A percentile compares a stretch with the other conserved stretches of the same genome.
phyloP scores from a whole-genome alignment of 345 rosid species.

The Corchorus olitorius region DNA sequence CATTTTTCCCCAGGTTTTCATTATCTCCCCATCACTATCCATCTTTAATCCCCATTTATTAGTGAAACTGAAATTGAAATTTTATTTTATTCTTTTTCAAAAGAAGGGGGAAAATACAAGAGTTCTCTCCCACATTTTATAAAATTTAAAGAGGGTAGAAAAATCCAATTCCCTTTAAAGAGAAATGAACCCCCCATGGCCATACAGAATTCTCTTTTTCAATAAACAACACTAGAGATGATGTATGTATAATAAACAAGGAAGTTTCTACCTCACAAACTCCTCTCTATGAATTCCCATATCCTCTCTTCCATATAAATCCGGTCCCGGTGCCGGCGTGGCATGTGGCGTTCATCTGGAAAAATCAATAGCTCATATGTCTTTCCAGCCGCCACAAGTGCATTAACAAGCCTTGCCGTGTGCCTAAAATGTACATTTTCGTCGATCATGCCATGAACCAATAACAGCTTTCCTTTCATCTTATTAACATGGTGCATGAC shows the following conservation, averaged over 20 bases:
- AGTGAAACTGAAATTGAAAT: no score
- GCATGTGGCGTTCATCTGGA: slow-evolving; percentile 93
- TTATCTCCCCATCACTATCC: no score
- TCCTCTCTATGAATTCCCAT: slow-evolving; percentile 82
- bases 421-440: slow-evolving; percentile 97
- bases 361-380: slow-evolving; percentile 76
- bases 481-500: slow-evolving; percentile 74
- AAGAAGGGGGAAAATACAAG: no score
- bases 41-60: no score
- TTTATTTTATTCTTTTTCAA: no score
- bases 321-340: slow-evolving; percentile 59
- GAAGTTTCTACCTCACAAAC: slow-evolving; percentile 44
- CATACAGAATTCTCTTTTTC: not conserved
- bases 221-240: not conserved
- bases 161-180: not conserved
- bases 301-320: slow-evolving; percentile 92
- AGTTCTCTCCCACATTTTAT: no score
- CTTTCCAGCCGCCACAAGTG: slow-evolving; percentile 71
- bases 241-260: not conserved
- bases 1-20: no score
- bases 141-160: not conserved
- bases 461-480: slow-evolving; percentile 62
- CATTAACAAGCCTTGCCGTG: slow-evolving; percentile 85
- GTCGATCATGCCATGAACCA: slow-evolving; percentile 95
- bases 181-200: not conserved